Evolutionary conservation across 495 filamentous ascomycete species (phyloP), one percentile per base, ranked within the genome.

Genomic region (Pyrenula aspistea): DNA sequence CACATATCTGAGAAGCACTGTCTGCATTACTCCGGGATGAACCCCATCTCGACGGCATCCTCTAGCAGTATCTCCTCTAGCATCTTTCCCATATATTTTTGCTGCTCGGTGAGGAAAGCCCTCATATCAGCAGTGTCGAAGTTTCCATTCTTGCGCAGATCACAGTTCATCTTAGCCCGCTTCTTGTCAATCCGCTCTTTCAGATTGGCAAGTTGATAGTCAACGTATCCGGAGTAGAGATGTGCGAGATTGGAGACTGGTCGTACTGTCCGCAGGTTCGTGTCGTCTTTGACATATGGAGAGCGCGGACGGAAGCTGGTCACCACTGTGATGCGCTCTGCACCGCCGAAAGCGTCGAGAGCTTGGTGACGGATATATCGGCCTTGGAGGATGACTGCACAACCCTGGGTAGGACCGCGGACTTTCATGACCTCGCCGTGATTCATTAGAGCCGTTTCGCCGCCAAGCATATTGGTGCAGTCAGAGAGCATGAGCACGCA

Each of bases 401-500:
- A 85, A 24, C 85, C 84, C 85, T 87, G 59, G 25, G 25, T 71
- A 19, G 85, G 85, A 24, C 84, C 81, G 53, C 85, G 76, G 49
- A 88, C 80, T 68, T 86, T 87, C 63, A 83, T 69, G 25, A 87
- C 73, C 21, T 83, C 79, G 1, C 83, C 83, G 50, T 65, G 73
- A 2, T 76, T 82, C 1, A 77, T 86, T 24, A 88, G 68, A 10
- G 82, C 84, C 19, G 85, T 88, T 67, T 88, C 86, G 8, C 86
- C 85, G 36, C 85, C 85, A 25, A 85, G 69, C 85, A 88, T 89
- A 24, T 74, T 71, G 1, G 73, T 79, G 51, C 82, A 83, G 62
- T 89, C 85, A 56, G 81, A 85, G 54, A 88, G 77, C 86, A 88
- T 88, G n/a, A 83, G 75, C 47, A 88, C 84, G 61, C 86, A 88